Evolutionary conservation across 2,329 filamentous ascomycete genomes (phyloP).

Genomic region (Cladosporium austrohemisphaericum): DNA sequence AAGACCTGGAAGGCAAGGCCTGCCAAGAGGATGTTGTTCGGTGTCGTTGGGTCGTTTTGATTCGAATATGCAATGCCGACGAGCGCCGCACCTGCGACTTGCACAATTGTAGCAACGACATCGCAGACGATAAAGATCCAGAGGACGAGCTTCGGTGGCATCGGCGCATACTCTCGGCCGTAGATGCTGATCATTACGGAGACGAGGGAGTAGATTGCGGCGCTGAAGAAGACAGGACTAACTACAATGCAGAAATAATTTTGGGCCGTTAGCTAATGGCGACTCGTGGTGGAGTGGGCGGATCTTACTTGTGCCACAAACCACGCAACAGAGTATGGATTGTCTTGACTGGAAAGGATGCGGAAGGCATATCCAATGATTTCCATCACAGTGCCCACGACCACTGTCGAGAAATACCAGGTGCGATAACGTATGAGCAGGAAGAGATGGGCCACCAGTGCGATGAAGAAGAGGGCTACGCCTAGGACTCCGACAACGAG

Average conservation of each 20-base stretch:
- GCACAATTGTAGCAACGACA: conserved; percentile 51
- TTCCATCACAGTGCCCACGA: conserved; percentile 47
- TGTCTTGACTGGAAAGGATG: conserved; percentile 45
- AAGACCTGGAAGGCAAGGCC: conserved; percentile 55
- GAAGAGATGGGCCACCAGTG: conserved; percentile 38
- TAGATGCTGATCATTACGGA: conserved; percentile 48
- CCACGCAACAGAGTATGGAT: conserved; percentile 54
- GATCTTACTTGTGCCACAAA: conserved; percentile 46
- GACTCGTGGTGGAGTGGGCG: neutral
- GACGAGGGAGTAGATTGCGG: conserved; percentile 54
- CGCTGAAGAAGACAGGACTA: conserved; percentile 56
- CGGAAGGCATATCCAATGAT: conserved; percentile 51
- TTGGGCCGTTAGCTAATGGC: neutral
- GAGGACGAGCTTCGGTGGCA: conserved; percentile 48
- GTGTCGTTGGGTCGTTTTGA: conserved; percentile 47
- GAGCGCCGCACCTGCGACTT: conserved; percentile 53
- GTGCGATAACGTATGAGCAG: conserved; percentile 36
- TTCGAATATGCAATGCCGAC: conserved; percentile 51
- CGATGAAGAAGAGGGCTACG: conserved; percentile 43
- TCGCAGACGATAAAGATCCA: conserved; percentile 55
- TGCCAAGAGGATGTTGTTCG: conserved; percentile 55
- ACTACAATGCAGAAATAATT: conserved; percentile 59
- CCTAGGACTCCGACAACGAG: conserved; percentile 45
- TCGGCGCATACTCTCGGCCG: conserved; percentile 42
- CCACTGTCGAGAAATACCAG: conserved; percentile 48